These are phyloP conservation scores for Cucumis cinereus DNA, from an alignment of 306 rosid genomes.

Conservation along the genomic window DNA sequence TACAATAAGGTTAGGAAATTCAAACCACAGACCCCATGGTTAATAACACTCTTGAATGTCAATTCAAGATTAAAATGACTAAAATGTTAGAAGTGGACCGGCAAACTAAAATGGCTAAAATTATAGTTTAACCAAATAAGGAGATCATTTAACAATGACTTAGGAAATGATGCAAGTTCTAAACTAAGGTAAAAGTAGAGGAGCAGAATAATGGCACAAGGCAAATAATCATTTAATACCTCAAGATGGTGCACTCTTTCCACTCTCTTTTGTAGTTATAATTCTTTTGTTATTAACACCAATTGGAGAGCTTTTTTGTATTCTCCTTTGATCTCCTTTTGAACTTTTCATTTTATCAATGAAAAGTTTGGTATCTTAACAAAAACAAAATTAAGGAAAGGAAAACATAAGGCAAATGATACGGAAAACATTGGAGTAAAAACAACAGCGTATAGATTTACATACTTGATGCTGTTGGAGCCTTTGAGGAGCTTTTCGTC, in stretches of 20 bases:
- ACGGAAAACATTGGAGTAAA: not conserved
- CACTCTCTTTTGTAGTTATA: slow-evolving; percentile 1
- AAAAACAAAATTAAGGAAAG: not conserved
- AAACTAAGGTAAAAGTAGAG: not conserved
- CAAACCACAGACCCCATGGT: no score
- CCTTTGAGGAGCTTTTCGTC: slow-evolving; percentile 57
- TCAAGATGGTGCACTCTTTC: slow-evolving; percentile 3
- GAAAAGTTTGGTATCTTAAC: slow-evolving; percentile 5
- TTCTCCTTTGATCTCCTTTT: slow-evolving; percentile 8
- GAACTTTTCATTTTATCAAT: slow-evolving; percentile 8
- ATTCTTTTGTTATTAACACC: not conserved
- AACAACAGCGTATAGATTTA: slow-evolving; percentile 5
- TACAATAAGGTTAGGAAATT: no score
- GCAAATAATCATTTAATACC: not conserved
- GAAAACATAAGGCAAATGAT: not conserved
- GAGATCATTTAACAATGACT: not conserved
- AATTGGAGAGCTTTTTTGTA: not conserved
- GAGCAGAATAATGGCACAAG: not conserved
- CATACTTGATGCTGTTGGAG: slow-evolving; percentile 40
- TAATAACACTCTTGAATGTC: no score
- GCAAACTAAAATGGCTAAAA: not conserved
- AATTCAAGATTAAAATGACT: not conserved
- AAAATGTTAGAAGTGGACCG: not conserved
- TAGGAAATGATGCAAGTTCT: slow-evolving; percentile 1
- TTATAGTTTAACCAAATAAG: not conserved